Base-by-base conservation (phyloP, 208 protist genomes). In the Blastocrithidia nonstop region DNA sequence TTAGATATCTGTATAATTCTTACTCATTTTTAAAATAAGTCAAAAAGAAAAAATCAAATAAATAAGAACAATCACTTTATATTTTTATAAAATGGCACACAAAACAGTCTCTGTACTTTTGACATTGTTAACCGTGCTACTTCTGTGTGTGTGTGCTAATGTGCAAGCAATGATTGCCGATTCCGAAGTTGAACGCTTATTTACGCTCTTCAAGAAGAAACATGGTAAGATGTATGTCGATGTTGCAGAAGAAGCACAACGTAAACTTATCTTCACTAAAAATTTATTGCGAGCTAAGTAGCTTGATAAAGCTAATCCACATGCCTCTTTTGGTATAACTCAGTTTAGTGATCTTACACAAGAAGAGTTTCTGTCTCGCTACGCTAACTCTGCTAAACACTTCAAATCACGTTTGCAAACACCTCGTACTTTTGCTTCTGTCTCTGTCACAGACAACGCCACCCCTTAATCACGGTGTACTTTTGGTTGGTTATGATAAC, bases 391-490 rank as follows among this genome's bases (percentile, higher is more conserved):
- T 0, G 26, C 44, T 27, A 53, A 59, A 28, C 32, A 47, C 28
- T 6, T n/a, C 47, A 53, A 21, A 17, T 44, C 6, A 19, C 20
- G 6, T 25, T 29, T 4, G 4, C 13, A 29, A 21, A 32, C 31
- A 50, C 36, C 29, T 17, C 15, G 35, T 38, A 35, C 43, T 9
- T 15, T 4, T 19, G 22, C n/a, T 26, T 13, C 2, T 24, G 43
- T 31, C 22, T 17, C 25, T n/a, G 43, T 35, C 2, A 3, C 23
- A 3, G 52, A 24, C 19, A 19, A 40, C 5, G 26, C 51, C 8
- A 16, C 40, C 11, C 48, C 60, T 94, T 49, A 76, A 94, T 59
- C 86, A 94, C 76, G 86, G 81, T 41, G 82, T 94, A 35, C 75
- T 94, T 20, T 56, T 92, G 35, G 86, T 94, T 35, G 80, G 80